Base-by-base conservation (phyloP, 257 asterid species). In the Lithospermum erythrorhizon region DNA sequence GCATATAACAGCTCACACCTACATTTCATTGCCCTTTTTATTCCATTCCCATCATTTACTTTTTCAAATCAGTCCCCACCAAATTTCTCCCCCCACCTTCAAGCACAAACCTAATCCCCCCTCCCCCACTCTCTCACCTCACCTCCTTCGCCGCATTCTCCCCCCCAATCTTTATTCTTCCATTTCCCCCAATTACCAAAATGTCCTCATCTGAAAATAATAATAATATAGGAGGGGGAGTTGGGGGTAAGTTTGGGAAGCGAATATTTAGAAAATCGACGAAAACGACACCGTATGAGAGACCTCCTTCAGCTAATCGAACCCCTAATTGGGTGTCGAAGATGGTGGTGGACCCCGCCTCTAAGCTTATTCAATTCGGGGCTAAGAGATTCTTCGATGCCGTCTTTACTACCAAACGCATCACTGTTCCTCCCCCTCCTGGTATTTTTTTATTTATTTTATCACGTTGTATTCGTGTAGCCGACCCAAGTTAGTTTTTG, bases 281-380 rank as follows among this genome's bases (percentile, higher is more conserved):
- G 35, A 80, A 73, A 45, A 35, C 80, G 60, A 94, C 93, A 59
- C 97, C 99, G 53, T 94, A 94, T 68, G 94, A 87, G 61, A 97
- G 99, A 0, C 97, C 82, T 22, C 68, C 77, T n/a, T 68, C 78
- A 2, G 70, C 76, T 18, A 62, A 56, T 20, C 70, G 80, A 45
- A 75, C 65, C 81, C 76, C 81, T 63, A 81, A 87, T 73, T 85
- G 94, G 93, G 68, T 87, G 37, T 77, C 84, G 65, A 87, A 83
- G 81, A 80, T 83, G 57, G 79, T 93, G 29, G 81, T 87, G 58
- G 95, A 85, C 70, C 97, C 96, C n/a, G 97, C 96, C 64, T 76
- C 84, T 13, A 89, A 78, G 67, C 78, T 89, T 55, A 73, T 87
- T 13, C 67, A 87, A 27, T 75, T 76, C 13, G 89, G 94, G 8